Evolutionary conservation across 1,139 yeast species (phyloP), one percentile per base, ranked within the genome.

Genomic region (Debaryomyces robertsiae): DNA sequence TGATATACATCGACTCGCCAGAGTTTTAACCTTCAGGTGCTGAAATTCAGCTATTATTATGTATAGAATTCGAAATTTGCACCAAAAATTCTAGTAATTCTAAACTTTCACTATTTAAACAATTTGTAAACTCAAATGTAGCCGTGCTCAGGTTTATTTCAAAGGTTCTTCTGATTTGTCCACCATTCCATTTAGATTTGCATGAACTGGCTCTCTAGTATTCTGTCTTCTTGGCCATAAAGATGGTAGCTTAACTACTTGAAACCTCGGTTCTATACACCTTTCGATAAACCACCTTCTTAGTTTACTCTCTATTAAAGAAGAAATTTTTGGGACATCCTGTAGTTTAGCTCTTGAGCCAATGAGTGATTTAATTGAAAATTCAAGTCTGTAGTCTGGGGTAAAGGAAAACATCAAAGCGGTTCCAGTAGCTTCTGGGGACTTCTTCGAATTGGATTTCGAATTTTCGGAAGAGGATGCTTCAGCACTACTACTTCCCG

Each of bases 321-420:
- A 82, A 6, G 96, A 82, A 29, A 94, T 82, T 56, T 93, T 90
- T 7, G 98, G 98, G 10, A 93, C 90, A 55, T 94, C 93, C 61
- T 91, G 96, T 29, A 94, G 70, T 57, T 93, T 84, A 0, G 98
- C 91, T 40, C 96, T 74, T 1, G 97, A 85, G 0, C 99, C 99
- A 40, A 94, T 89, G 36, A 91, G 67, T 0, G 96, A 88, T 53
- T 84, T 83, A 18, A 90, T 83, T 24, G 85, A 82, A 60, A 93
- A 89, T 56, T 93, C 97, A 47, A 94, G 70, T 43, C 91, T 68
- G 61, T 88, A 93, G 57, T 90, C 96, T 0, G 97, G 96, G 1
- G 91, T 78, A 59, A 94, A 91, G 16, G 95, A 87, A 58, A 93
- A 84, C 73, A 91, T 84, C 42, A 93, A 65, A 9, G 89, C 91